Evolutionary conservation across 495 filamentous ascomycete genomes (phyloP).

Genomic region (Podospora comata): DNA sequence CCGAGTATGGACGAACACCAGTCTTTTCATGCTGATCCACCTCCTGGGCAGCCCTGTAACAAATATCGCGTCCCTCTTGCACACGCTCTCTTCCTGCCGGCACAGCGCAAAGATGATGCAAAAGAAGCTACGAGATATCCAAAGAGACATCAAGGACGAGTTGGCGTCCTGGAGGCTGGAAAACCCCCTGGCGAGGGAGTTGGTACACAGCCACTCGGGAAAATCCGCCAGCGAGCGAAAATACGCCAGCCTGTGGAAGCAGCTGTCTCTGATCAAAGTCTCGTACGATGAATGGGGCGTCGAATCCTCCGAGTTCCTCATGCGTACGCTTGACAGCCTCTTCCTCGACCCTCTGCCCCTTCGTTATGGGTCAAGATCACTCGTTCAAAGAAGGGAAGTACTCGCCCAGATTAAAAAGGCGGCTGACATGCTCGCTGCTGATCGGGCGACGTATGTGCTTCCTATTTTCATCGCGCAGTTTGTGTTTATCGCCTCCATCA

Average conservation of each 20-base stretch:
- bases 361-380: not conserved
- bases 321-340: not conserved
- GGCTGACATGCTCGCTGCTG: slow-evolving; percentile 14
- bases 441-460: slow-evolving; percentile 16
- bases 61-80: slow-evolving; percentile 15
- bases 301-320: not conserved
- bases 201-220: not conserved
- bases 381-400: not conserved
- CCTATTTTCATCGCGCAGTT: slow-evolving; percentile 19
- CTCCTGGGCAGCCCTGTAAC: slow-evolving; percentile 15
- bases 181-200: not conserved
- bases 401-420: slow-evolving; percentile 2
- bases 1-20: slow-evolving; percentile 13
- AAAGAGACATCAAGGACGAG: not conserved
- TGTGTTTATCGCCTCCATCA: slow-evolving; percentile 17
- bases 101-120: not conserved
- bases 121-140: not conserved
- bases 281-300: slow-evolving; percentile 16
- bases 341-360: not conserved
- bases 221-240: not conserved
- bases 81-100: slow-evolving; percentile 9
- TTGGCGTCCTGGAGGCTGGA: not conserved
- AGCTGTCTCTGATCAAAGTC: slow-evolving; percentile 5
- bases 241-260: slow-evolving; percentile 10
- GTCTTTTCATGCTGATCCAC: slow-evolving; percentile 12